These are phyloP conservation scores for Epichloe hybrida DNA, from an alignment of 2,329 filamentous ascomycete species.

Conservation along the genomic window DNA sequence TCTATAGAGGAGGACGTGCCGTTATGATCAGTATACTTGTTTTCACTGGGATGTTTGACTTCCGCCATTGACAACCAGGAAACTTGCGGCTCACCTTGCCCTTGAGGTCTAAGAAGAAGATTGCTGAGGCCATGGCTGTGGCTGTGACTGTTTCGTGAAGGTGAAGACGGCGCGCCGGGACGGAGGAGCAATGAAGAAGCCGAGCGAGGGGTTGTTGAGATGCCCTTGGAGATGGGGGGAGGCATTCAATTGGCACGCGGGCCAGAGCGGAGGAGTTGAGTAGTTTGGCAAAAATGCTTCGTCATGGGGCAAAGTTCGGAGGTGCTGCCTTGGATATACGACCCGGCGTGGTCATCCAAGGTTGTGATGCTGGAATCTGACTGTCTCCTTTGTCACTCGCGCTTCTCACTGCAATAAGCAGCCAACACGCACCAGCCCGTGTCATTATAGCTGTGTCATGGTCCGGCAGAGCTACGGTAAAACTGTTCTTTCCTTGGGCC, in stretches of 20 bases:
- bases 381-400: neutral
- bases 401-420: neutral
- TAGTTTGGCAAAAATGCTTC: neutral
- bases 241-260: constrained; percentile 14
- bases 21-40: neutral
- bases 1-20: constrained; percentile 38
- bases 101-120: constrained; percentile 99
- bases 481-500: neutral
- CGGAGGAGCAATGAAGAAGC: neutral
- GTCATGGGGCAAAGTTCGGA: neutral
- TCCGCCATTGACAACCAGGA: neutral
- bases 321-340: neutral
- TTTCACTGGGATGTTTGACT: neutral
- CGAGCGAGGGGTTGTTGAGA: neutral
- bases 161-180: neutral
- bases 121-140: constrained; percentile 81
- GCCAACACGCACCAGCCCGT: neutral
- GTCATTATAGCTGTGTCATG: neutral
- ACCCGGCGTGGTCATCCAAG: neutral
- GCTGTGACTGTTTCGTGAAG: constrained; percentile 11
- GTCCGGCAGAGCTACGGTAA: constrained; percentile 9
- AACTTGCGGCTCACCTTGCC: constrained; percentile 61
- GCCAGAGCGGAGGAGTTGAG: constrained; percentile 9
- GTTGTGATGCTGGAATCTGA: neutral
- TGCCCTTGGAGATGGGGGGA: neutral